Percentiles rank a stretch among this genome's conserved stretches.
Evolutionary conservation across 768 basidiomycete genomes (phyloP).

Genomic region (Serendipita indica): DNA sequence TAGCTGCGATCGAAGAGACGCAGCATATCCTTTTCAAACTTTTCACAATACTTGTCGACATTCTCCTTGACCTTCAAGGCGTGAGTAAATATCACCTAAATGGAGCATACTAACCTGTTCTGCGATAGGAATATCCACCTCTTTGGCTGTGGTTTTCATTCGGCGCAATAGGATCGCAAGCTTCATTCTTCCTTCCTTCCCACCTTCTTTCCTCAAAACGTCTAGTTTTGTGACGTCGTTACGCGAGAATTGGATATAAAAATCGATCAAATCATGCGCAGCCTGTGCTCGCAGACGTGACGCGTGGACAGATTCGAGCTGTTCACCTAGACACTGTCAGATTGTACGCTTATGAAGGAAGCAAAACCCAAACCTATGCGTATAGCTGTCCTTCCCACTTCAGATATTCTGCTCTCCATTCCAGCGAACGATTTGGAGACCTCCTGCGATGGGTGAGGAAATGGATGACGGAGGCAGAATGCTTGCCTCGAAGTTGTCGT

Average conservation of each 20-base stretch:
- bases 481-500: constrained; percentile 81
- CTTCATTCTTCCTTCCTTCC: constrained; percentile 73
- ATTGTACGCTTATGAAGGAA: background rate
- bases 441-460: constrained; percentile 32
- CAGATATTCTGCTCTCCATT: constrained; percentile 83
- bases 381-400: constrained; percentile 87
- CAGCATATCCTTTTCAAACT: constrained; percentile 97
- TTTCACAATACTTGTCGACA: constrained; percentile 95
- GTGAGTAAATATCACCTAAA: background rate
- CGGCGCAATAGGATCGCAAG: constrained; percentile 78
- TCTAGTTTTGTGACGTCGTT: constrained; percentile 66
- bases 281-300: constrained; percentile 88
- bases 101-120: constrained; percentile 42
- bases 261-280: constrained; percentile 83
- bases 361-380: constrained; percentile 54
- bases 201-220: constrained; percentile 62
- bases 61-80: constrained; percentile 59
- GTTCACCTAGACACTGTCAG: constrained; percentile 50
- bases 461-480: constrained; percentile 3
- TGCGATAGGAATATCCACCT: constrained; percentile 74
- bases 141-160: constrained; percentile 76
- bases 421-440: constrained; percentile 77
- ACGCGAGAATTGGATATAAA: constrained; percentile 81
- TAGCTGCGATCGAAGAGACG: constrained; percentile 92
- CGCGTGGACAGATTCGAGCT: constrained; percentile 86